Conservation (phyloP, 352 stramenopile species). For the Globisporangium abappressorium region DNA sequence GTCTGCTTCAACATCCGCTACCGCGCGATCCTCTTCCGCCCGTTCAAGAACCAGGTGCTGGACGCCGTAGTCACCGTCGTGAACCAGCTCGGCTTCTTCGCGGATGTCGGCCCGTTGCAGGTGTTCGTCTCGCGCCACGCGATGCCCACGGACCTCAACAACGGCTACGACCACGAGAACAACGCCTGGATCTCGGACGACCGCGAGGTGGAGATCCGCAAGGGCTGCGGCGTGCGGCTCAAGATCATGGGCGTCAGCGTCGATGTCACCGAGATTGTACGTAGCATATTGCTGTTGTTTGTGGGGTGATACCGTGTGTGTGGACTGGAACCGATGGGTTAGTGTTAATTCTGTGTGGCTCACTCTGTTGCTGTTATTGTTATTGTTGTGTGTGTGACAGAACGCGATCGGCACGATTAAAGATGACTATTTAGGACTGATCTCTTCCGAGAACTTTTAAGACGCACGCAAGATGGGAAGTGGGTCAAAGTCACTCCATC, state of each 20-base stretch:
- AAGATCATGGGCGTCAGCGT: constrained; percentile 97
- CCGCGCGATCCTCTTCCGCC: constrained; percentile 94
- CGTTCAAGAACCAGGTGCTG: constrained; percentile 97
- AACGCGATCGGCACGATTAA: constrained; percentile 98
- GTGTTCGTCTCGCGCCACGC: constrained; percentile 97
- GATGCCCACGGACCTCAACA: constrained; percentile 94
- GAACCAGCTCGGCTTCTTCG: constrained; percentile 96
- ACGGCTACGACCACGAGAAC: constrained; percentile 95
- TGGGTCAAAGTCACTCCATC: not conserved
- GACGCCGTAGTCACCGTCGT: constrained; percentile 96
- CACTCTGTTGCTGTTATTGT: constrained; percentile 1
- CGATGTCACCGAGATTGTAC: constrained; percentile 94
- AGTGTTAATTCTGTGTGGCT: constrained; percentile 3
- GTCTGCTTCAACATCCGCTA: constrained; percentile 97
- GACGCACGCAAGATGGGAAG: not conserved
- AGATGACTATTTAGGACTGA: constrained; percentile 97
- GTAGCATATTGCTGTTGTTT: constrained; percentile 11
- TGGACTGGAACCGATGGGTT: not conserved
- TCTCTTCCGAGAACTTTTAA: constrained; percentile 84
- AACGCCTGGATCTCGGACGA: constrained; percentile 98
- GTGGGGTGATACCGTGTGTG: not conserved
- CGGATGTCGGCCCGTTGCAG: constrained; percentile 93
- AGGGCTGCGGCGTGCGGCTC: constrained; percentile 93
- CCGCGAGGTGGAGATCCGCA: constrained; percentile 96
- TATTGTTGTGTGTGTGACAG: constrained; percentile 28